Evolutionary conservation across 176 grass and related monocot species (phyloP).

Genomic region (bread wheat (Triticum aestivum)): IWGSC_CS_RefSeq_v2.1 NC_057805.1:514626909-514627408

Average conservation of each 20-base stretch:
- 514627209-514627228: background rate
- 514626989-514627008: background rate
- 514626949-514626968: background rate
- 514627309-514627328: background rate
- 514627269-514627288: constrained; percentile 26
- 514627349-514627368: background rate
- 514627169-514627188: background rate
- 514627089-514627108: background rate
- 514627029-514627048: background rate
- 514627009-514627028: background rate
- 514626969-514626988: background rate
- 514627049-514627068: background rate
- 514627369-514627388: background rate
- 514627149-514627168: background rate
- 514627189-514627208: background rate
- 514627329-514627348: background rate
- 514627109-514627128: background rate
- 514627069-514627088: background rate
- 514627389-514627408: constrained; percentile 39
- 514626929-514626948: background rate
- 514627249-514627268: constrained; percentile 19
- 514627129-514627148: background rate
- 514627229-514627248: background rate
- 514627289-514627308: constrained; percentile 52
- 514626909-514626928: background rate